Conservation (phyloP, 1,139 yeast genomes). For the Torulaspora globosa region DNA sequence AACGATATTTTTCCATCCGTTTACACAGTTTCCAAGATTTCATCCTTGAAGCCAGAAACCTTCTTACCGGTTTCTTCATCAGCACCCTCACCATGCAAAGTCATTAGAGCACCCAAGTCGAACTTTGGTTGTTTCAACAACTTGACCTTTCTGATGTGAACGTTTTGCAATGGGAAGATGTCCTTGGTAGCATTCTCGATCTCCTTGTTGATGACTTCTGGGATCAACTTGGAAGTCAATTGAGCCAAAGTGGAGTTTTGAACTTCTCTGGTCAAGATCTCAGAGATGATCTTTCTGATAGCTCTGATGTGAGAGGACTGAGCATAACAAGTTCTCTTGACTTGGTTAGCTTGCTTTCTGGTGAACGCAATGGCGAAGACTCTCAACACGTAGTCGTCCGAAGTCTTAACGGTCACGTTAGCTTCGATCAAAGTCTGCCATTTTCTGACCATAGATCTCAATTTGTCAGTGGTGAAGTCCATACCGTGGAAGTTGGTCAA, state of each 20-base stretch:
- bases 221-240: conserved; percentile 82
- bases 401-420: conserved; percentile 85
- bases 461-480: conserved; percentile 87
- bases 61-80: conserved; percentile 86
- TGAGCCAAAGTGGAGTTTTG: conserved; percentile 80
- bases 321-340: conserved; percentile 88
- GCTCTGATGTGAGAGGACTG: conserved; percentile 87
- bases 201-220: conserved; percentile 89
- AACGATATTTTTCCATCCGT: conserved; percentile 19
- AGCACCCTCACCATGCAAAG: conserved; percentile 87
- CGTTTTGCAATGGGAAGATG: conserved; percentile 87
- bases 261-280: conserved; percentile 82
- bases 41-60: conserved; percentile 86
- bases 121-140: conserved; percentile 87
- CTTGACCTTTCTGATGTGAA: conserved; percentile 88
- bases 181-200: conserved; percentile 80
- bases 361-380: conserved; percentile 90
- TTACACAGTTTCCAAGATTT: conserved; percentile 80
- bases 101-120: conserved; percentile 82
- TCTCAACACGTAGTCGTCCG: conserved; percentile 87
- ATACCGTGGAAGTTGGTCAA: conserved; percentile 94
- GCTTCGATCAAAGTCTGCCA: conserved; percentile 93
- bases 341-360: conserved; percentile 83
- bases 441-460: conserved; percentile 86
- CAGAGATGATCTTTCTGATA: conserved; percentile 80